Evolutionary conservation across 208 protist genomes (phyloP).

Genomic region (Trypanosoma boissoni): DNA sequence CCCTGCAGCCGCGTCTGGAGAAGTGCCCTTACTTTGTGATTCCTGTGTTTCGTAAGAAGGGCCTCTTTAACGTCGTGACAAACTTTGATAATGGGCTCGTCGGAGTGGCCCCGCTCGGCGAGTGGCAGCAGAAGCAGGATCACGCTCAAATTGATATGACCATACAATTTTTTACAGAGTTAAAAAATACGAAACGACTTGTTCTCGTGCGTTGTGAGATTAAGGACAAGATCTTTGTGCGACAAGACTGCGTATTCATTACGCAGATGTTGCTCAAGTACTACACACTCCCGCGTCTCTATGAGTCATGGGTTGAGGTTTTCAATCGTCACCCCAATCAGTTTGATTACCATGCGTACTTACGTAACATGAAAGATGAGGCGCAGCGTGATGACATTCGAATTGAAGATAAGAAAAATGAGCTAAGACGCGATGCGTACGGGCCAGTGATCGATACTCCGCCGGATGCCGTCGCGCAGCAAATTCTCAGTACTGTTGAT

Average conservation of each 20-base stretch:
- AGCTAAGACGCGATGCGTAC: slow-evolving; percentile 62
- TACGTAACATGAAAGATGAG: slow-evolving; percentile 91
- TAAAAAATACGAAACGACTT: slow-evolving; percentile 76
- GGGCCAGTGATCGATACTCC: slow-evolving; percentile 85
- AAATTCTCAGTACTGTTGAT: slow-evolving; percentile 63
- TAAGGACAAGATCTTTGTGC: slow-evolving; percentile 89
- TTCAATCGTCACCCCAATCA: slow-evolving; percentile 83
- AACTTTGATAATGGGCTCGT: slow-evolving; percentile 89
- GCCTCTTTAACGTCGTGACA: slow-evolving; percentile 91
- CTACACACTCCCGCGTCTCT: slow-evolving; percentile 82
- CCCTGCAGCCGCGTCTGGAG: slow-evolving; percentile 75
- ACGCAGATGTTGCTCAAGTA: slow-evolving; percentile 91
- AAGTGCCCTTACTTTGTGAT: slow-evolving; percentile 90
- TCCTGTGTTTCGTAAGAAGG: slow-evolving; percentile 88
- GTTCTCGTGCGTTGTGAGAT: slow-evolving; percentile 91
- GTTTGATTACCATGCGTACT: slow-evolving; percentile 89
- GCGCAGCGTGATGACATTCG: slow-evolving; percentile 77
- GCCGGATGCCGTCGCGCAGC: slow-evolving; percentile 60
- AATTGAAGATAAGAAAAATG: slow-evolving; percentile 86
- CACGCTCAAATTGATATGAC: slow-evolving; percentile 88
- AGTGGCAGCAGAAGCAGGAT: slow-evolving; percentile 90
- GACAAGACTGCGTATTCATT: slow-evolving; percentile 84
- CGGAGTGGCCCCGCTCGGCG: slow-evolving; percentile 78
- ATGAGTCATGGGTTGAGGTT: slow-evolving; percentile 86
- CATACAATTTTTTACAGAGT: slow-evolving; percentile 92